phyloP scores from a whole-genome alignment of 768 basidiomycete genomes.

The Calvatia gigantea region DNA sequence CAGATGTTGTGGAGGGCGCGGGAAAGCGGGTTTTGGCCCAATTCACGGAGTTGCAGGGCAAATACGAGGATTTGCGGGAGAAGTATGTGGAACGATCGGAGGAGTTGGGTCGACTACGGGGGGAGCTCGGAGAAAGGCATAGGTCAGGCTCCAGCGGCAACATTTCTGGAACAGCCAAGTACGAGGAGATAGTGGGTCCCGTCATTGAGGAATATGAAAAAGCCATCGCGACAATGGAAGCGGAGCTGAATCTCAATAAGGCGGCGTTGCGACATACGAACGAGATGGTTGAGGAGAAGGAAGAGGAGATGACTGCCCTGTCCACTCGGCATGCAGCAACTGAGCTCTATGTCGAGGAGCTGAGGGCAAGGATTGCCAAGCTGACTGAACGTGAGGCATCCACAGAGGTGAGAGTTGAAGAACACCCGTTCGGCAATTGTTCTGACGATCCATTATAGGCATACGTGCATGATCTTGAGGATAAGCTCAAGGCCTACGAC shows the following conservation, averaged over 20 bases:
- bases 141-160: constrained; percentile 56
- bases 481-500: constrained; percentile 82
- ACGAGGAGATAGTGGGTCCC: constrained; percentile 93
- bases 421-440: constrained; percentile 7
- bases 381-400: constrained; percentile 85
- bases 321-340: constrained; percentile 71
- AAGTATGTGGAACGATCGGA: constrained; percentile 88
- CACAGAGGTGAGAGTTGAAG: constrained; percentile 66
- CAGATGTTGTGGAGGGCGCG: constrained; percentile 51
- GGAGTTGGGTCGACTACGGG: constrained; percentile 76
- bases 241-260: constrained; percentile 81
- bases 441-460: constrained; percentile 45
- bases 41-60: constrained; percentile 80
- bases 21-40: constrained; percentile 77
- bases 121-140: constrained; percentile 76
- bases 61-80: constrained; percentile 78
- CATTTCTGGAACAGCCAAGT: constrained; percentile 67
- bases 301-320: constrained; percentile 67
- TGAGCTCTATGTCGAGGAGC: constrained; percentile 85
- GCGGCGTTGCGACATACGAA: constrained; percentile 89
- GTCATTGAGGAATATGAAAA: constrained; percentile 99
- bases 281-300: constrained; percentile 90
- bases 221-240: constrained; percentile 92
- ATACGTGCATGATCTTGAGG: constrained; percentile 91
- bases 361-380: constrained; percentile 76